Base-by-base conservation (phyloP, 805 yeast genomes). In the Yarrowia sp. region DNA sequence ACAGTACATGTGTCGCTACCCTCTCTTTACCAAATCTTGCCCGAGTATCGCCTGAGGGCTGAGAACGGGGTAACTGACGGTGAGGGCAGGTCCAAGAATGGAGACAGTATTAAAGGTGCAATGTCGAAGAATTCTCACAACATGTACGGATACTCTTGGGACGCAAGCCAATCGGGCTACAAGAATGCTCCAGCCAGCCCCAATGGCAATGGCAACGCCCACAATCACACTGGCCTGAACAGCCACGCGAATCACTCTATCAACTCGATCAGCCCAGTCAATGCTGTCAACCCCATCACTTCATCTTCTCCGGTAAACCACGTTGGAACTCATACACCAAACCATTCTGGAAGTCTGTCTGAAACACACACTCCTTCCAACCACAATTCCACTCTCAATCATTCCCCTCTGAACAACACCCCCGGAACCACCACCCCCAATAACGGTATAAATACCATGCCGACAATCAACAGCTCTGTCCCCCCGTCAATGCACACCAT, bases 21-120 rank as follows among this genome's bases (percentile, higher is more conserved):
- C 41, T 51, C 58, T 19, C 58, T 51, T 33, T 51, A 51, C 41
- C 58, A 51, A 51, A 51, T 51, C 41, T 51, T 51, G 58, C 58
- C 58, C 58, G 58, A 51, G 58, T 51, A 51, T 51, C 58, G 58
- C 58, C 58, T 51, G 41, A 51, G 58, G 58, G 58, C 58, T 51
- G 58, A 51, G 58, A 32, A 51, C 58, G 58, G 58, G 58, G 58
- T 51, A 51, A 51, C 58, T 51, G 41, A 51, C 58, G 58, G 58
- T 51, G 58, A 51, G 58, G 58, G 58, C 58, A 51, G 41, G 58
- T 35, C 58, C 58, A 51, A 51, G 58, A 33, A 51, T 51, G 58
- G 41, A 35, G 58, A 51, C 58, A 33, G 58, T 51, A 33, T 51
- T 51, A 51, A 51, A 51, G 58, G 58, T 51, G 58, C 58, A 51